phyloP scores from a whole-genome alignment of 257 asterid species.

The Forsythia suspensa region DNA sequence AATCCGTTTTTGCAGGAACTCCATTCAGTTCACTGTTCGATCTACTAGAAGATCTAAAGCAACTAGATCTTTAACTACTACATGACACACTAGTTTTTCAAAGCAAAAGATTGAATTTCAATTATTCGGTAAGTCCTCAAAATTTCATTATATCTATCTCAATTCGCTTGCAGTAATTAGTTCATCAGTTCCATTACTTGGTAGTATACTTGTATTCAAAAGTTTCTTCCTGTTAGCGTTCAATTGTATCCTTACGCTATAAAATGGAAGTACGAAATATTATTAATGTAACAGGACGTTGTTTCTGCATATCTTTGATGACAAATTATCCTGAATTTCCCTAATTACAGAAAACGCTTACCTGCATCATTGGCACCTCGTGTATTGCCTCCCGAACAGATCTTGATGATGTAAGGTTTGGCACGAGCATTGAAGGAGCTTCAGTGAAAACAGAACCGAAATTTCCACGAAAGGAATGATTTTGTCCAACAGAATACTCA shows the following conservation, averaged over 20 bases:
- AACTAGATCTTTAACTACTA: too few relatives aligned
- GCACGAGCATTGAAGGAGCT: slow-evolving; percentile 62
- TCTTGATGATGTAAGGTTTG: slow-evolving; percentile 72
- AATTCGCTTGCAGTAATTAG: background rate
- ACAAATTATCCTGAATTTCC: background rate
- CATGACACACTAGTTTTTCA: too few relatives aligned
- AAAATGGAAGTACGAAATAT: background rate
- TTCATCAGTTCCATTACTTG: background rate
- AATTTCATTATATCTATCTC: background rate
- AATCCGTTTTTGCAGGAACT: background rate
- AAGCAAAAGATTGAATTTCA: too few relatives aligned
- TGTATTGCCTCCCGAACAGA: slow-evolving; percentile 84
- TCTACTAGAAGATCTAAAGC: background rate
- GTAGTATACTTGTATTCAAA: background rate
- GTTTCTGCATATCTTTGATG: background rate
- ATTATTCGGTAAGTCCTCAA: background rate
- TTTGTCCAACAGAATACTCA: slow-evolving; percentile 51
- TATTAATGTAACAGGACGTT: background rate
- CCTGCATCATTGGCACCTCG: slow-evolving; percentile 98
- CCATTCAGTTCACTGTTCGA: background rate
- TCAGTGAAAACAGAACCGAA: slow-evolving; percentile 43
- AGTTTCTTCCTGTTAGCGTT: background rate
- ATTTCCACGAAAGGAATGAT: slow-evolving; percentile 44
- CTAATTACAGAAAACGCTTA: slow-evolving; percentile 19
- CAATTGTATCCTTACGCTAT: background rate